These are phyloP conservation scores for Dictyostelium citrinum DNA, from an alignment of 78 protist genomes.

Conservation along the genomic window DNA sequence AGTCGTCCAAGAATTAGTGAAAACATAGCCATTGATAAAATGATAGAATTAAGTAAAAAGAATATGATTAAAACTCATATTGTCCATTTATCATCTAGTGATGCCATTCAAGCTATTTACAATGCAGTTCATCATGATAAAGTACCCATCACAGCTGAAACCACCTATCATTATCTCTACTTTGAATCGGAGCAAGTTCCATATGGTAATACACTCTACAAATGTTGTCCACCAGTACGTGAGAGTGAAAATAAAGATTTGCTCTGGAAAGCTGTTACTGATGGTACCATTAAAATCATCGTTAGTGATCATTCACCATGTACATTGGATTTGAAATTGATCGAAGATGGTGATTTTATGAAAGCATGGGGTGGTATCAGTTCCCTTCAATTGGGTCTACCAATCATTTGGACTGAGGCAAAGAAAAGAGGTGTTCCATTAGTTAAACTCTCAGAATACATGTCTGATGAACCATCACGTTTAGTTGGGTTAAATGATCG, in stretches of 20 bases:
- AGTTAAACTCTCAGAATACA: not conserved
- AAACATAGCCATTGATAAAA: slow-evolving; percentile 38
- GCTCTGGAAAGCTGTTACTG: slow-evolving; percentile 55
- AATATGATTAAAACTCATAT: slow-evolving; percentile 38
- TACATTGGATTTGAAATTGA: slow-evolving; percentile 26
- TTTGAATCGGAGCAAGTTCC: slow-evolving; percentile 52
- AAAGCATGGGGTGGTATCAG: slow-evolving; percentile 79
- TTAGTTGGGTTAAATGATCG: slow-evolving; percentile 45
- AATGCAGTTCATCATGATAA: not conserved
- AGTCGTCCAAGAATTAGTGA: slow-evolving; percentile 55
- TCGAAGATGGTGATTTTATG: slow-evolving; percentile 76
- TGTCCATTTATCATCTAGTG: slow-evolving; percentile 57
- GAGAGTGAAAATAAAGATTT: slow-evolving; percentile 32
- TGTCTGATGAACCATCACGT: slow-evolving; percentile 41
- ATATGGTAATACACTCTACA: slow-evolving; percentile 56
- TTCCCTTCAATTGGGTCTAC: slow-evolving; percentile 64
- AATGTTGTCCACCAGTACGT: slow-evolving; percentile 80
- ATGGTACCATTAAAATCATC: slow-evolving; percentile 13
- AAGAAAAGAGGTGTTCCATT: slow-evolving; percentile 4
- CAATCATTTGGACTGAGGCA: slow-evolving; percentile 53
- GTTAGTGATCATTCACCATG: slow-evolving; percentile 85
- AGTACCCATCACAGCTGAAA: slow-evolving; percentile 68
- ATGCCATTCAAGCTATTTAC: slow-evolving; percentile 1
- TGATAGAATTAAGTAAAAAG: slow-evolving; percentile 6
- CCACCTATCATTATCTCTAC: slow-evolving; percentile 67